A percentile compares a stretch with the other conserved stretches of the same genome.
Evolutionary conservation across 2,329 filamentous ascomycete species (phyloP).

Genomic region (Parastagonospora nodorum): DNA sequence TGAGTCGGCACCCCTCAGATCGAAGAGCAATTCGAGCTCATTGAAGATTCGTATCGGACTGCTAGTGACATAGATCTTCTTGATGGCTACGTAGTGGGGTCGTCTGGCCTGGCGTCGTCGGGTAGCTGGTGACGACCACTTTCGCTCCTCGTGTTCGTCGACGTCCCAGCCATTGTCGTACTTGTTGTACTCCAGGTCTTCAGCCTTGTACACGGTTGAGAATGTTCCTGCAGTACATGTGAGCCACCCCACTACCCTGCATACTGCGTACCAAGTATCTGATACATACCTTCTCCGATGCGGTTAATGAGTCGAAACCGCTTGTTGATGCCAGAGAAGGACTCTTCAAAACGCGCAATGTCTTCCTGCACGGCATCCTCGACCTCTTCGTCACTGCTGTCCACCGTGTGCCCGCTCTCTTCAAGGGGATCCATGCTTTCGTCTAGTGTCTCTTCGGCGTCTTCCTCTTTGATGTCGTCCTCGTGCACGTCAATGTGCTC

Average conservation of each 20-base stretch:
- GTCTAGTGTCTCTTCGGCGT: slow-evolving; percentile 49
- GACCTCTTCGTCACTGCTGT: slow-evolving; percentile 60
- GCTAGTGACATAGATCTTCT: slow-evolving; percentile 99
- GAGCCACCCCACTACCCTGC: slow-evolving; percentile 32
- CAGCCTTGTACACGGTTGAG: slow-evolving; percentile 98
- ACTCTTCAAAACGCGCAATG: slow-evolving; percentile 81
- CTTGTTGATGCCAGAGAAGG: slow-evolving; percentile 81
- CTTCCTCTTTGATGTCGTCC: slow-evolving; percentile 42
- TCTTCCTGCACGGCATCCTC: slow-evolving; percentile 77
- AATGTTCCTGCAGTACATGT: slow-evolving; percentile 74
- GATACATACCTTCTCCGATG: slow-evolving; percentile 82
- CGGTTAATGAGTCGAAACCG: slow-evolving; percentile 91
- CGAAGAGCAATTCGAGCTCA: slow-evolving; percentile 90
- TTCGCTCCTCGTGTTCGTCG: slow-evolving; percentile 65
- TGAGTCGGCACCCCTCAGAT: slow-evolving; percentile 78
- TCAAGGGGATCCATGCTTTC: slow-evolving; percentile 56
- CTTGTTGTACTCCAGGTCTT: slow-evolving; percentile 83
- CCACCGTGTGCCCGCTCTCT: slow-evolving; percentile 56
- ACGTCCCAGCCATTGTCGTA: slow-evolving; percentile 89
- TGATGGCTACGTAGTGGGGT: slow-evolving; percentile 88
- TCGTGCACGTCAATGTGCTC: slow-evolving; percentile 35
- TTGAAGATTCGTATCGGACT: slow-evolving; percentile 93
- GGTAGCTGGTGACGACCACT: slow-evolving; percentile 71
- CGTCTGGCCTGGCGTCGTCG: slow-evolving; percentile 55
- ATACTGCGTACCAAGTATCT: slow-evolving; percentile 28